Evolutionary conservation across 257 asterid species (phyloP).

Genomic region (Solanum paucissectum): DNA sequence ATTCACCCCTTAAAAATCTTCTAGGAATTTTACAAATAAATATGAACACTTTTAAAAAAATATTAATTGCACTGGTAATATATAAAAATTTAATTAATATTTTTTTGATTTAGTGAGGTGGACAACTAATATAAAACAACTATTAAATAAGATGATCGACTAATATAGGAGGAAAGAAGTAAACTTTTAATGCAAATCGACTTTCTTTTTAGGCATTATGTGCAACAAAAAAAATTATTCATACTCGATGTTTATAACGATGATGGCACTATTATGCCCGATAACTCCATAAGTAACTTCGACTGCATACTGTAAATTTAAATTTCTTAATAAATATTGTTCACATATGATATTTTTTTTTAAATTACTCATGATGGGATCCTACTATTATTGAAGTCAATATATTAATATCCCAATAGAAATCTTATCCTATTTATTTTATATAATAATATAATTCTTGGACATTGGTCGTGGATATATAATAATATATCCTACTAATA

Average conservation of each 20-base stretch:
- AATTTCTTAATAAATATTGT: background rate
- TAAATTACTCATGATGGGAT: background rate
- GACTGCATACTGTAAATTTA: background rate
- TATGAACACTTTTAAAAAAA: too few relatives aligned
- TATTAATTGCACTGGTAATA: too few relatives aligned
- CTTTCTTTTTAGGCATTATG: background rate
- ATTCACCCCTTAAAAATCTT: rapidly evolving
- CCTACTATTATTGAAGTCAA: background rate
- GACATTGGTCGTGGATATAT: background rate
- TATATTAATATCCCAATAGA: background rate
- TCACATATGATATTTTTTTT: background rate
- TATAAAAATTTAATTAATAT: too few relatives aligned
- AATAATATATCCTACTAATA: too few relatives aligned
- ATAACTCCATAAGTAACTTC: background rate
- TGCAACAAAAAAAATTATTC: rapidly evolving
- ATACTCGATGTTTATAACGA: background rate
- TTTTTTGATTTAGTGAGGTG: rapidly evolving
- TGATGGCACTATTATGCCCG: background rate
- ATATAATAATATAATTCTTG: background rate
- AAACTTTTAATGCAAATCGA: too few relatives aligned
- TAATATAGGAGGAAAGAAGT: too few relatives aligned
- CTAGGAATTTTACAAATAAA: rapidly evolving
- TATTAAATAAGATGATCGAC: background rate
- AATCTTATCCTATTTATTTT: background rate
- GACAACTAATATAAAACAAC: rapidly evolving